Evolutionary conservation across 345 rosid genomes (phyloP).

Genomic region (Dipteronia sinensis): DNA sequence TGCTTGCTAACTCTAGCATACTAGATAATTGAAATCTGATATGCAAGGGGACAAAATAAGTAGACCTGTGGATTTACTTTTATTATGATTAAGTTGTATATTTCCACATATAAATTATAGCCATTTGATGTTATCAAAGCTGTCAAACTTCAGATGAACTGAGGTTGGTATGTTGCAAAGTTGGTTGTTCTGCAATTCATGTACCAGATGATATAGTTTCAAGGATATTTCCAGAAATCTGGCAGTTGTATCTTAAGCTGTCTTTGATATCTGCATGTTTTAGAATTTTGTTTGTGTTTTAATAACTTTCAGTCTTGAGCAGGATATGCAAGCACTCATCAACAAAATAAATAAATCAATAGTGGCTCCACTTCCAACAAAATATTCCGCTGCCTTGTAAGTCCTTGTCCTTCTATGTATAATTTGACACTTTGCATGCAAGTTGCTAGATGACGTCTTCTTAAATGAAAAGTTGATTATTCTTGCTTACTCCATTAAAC

Average conservation of each 20-base stretch:
- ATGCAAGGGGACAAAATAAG: not conserved
- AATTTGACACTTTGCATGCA: not conserved
- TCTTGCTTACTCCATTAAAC: not conserved
- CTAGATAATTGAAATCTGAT: not conserved
- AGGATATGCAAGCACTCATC: slow-evolving; percentile 99
- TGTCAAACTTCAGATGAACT: slow-evolving; percentile 1
- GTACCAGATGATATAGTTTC: too few species aligned
- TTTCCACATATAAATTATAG: too few species aligned
- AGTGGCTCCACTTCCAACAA: slow-evolving; percentile 97
- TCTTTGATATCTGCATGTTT: too few species aligned
- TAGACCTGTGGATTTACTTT: not conserved
- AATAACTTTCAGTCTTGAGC: slow-evolving; percentile 26
- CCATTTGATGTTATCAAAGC: not conserved
- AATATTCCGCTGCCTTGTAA: slow-evolving; percentile 96
- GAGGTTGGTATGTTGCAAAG: not conserved
- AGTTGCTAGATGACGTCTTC: not conserved
- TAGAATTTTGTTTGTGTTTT: not conserved
- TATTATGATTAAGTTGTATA: not conserved
- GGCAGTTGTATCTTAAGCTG: too few species aligned
- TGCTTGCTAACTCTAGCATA: not conserved
- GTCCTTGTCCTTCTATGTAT: slow-evolving; percentile 31
- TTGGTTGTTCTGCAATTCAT: too few species aligned
- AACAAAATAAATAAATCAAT: slow-evolving; percentile 96
- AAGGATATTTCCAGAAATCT: not conserved
- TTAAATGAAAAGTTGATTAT: not conserved